These are phyloP conservation scores for Leccinum subtestaceum DNA, from an alignment of 768 basidiomycete genomes.

Conservation along the genomic window DNA sequence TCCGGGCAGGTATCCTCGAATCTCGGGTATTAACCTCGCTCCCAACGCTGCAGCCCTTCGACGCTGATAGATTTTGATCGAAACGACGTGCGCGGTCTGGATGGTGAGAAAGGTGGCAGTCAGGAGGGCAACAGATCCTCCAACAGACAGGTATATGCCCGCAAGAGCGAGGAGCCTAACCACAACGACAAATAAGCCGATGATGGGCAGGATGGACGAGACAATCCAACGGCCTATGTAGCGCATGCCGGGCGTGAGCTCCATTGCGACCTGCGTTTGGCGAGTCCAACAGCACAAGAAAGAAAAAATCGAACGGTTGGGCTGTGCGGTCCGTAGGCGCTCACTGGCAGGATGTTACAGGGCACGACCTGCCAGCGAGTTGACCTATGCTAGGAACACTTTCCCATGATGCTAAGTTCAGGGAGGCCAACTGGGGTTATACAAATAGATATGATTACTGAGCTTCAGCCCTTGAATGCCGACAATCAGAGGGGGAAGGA, in stretches of 20 bases:
- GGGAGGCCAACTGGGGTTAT: neutral
- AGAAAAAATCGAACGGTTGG: neutral
- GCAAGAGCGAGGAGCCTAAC: constrained; percentile 5
- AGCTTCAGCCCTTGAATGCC: neutral
- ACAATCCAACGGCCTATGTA: constrained; percentile 16
- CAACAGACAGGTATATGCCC: constrained; percentile 12
- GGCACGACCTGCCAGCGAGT: no score
- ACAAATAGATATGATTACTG: neutral
- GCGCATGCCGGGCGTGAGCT: constrained; percentile 24
- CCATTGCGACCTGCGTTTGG: constrained; percentile 4
- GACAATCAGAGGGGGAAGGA: neutral
- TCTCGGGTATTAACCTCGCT: constrained; percentile 30
- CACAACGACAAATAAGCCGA: constrained; percentile 14
- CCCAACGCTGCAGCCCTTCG: constrained; percentile 22
- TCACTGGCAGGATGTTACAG: neutral
- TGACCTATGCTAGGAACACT: neutral
- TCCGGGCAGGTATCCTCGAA: constrained; percentile 34
- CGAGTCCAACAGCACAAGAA: neutral
- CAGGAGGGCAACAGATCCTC: constrained; percentile 6
- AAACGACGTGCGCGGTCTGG: neutral
- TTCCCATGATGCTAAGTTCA: neutral
- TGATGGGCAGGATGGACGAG: constrained; percentile 13
- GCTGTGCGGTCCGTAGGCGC: neutral
- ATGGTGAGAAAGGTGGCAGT: constrained; percentile 1
- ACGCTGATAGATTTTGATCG: constrained; percentile 6